Percentiles rank a stretch among this genome's conserved stretches.
These are phyloP conservation scores for Aspergillus ochraceus DNA, from an alignment of 2,329 filamentous ascomycete genomes.

Conservation along the genomic window DNA sequence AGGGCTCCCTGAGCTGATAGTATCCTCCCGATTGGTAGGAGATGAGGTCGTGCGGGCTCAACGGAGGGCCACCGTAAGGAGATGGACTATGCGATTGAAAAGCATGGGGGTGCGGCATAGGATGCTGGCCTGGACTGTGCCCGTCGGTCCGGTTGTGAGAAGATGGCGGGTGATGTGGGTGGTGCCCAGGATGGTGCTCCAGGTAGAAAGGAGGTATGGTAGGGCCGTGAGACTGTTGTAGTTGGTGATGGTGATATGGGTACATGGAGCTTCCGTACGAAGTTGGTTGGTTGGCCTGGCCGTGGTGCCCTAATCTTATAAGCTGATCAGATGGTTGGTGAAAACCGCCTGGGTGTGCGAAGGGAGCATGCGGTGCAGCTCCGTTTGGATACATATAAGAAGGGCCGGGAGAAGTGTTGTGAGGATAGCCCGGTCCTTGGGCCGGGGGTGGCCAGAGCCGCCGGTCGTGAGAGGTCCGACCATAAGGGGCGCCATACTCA, in stretches of 20 bases:
- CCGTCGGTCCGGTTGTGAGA: slow-evolving; percentile 28
- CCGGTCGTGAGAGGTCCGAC: slow-evolving; percentile 35
- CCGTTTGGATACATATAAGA: slow-evolving; percentile 38
- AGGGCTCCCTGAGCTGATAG: slow-evolving; percentile 37
- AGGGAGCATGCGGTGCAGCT: slow-evolving; percentile 25
- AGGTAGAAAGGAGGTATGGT: slow-evolving; percentile 28
- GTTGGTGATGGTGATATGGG: slow-evolving; percentile 29
- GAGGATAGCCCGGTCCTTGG: slow-evolving; percentile 38
- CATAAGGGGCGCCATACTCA: slow-evolving; percentile 57
- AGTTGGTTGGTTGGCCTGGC: slow-evolving; percentile 22
- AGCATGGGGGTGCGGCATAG: slow-evolving; percentile 24
- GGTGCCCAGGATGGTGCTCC: slow-evolving; percentile 30
- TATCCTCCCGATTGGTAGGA: slow-evolving; percentile 36
- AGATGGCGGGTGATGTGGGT: slow-evolving; percentile 11
- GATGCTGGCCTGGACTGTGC: slow-evolving; percentile 32
- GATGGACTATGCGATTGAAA: slow-evolving; percentile 28
- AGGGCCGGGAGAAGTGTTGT: slow-evolving; percentile 42
- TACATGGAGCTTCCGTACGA: slow-evolving; percentile 30
- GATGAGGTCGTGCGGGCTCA: slow-evolving; percentile 39
- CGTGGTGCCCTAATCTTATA: slow-evolving; percentile 30
- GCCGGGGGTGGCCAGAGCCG: slow-evolving; percentile 33
- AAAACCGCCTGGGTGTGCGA: slow-evolving; percentile 24
- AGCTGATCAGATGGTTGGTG: slow-evolving; percentile 34
- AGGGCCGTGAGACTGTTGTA: slow-evolving; percentile 26
- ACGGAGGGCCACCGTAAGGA: slow-evolving; percentile 32